These are phyloP conservation scores for Lactifluus pinguis DNA, from an alignment of 768 basidiomycete genomes.

Conservation along the genomic window DNA sequence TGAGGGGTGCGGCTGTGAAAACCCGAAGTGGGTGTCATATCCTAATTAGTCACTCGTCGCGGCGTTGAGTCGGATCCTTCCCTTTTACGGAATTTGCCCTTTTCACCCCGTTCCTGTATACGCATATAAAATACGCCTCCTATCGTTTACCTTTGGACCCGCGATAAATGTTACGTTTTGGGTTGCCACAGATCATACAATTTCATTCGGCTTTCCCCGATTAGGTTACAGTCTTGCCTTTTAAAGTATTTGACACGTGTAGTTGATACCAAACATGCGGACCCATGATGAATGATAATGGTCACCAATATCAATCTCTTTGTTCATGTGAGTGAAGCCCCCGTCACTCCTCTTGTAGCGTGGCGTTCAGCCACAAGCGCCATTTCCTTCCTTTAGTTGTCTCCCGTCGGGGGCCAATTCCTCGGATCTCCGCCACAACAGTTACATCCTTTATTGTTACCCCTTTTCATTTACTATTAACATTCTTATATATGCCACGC, in stretches of 20 bases:
- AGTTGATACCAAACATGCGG: no score
- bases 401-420: not conserved
- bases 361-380: conserved; percentile 14
- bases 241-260: conserved; percentile 9
- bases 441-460: not conserved
- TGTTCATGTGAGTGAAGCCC: not conserved
- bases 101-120: conserved; percentile 23
- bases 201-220: conserved; percentile 11
- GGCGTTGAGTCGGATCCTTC: conserved; percentile 25
- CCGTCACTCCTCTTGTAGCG: conserved; percentile 8
- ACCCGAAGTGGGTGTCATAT: conserved; percentile 6
- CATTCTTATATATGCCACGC: not conserved
- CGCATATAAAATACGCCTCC: conserved; percentile 21
- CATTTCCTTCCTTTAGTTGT: not conserved
- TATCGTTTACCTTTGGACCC: conserved; percentile 15
- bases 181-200: not conserved
- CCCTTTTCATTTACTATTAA: not conserved
- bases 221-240: conserved; percentile 20
- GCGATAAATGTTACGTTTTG: not conserved
- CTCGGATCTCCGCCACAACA: not conserved
- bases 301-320: not conserved
- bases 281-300: no score
- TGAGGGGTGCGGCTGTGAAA: conserved; percentile 10
- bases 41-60: conserved; percentile 18
- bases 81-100: conserved; percentile 18